phyloP scores from a whole-genome alignment of 495 filamentous ascomycete genomes.

The Aspergillus hancockii region DNA sequence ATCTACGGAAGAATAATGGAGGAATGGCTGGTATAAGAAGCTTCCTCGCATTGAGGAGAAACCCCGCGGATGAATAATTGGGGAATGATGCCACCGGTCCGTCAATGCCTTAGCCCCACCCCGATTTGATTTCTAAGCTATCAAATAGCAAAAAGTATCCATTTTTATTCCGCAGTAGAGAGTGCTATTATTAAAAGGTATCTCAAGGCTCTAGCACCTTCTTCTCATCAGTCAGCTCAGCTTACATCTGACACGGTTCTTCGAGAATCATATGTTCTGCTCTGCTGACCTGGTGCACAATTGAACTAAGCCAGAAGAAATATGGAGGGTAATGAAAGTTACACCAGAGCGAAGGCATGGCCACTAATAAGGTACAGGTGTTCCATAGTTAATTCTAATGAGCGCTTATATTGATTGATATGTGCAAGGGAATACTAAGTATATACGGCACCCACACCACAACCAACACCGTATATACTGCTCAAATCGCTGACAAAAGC shows the following conservation, averaged over 20 bases:
- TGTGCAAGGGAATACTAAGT: background rate
- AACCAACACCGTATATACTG: background rate
- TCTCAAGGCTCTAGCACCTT: background rate
- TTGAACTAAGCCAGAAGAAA: too few relatives aligned
- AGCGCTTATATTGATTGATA: background rate
- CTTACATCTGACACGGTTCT: too few relatives aligned
- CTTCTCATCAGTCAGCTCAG: background rate
- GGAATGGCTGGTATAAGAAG: background rate
- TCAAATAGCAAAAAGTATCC: background rate
- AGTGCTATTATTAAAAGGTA: background rate
- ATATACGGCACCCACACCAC: background rate
- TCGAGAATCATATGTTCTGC: too few relatives aligned
- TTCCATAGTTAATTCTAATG: background rate
- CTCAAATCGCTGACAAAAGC: background rate
- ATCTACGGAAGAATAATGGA: background rate
- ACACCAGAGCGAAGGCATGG: too few relatives aligned
- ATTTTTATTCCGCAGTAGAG: background rate
- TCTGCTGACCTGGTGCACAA: too few relatives aligned
- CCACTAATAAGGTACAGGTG: background rate
- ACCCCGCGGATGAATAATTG: conserved; percentile 10
- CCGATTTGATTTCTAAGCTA: conserved; percentile 21
- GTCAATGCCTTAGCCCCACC: conserved; percentile 3
- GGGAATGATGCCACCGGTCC: conserved; percentile 11
- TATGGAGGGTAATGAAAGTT: background rate
- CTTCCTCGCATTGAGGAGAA: background rate